Evolutionary conservation across 176 grass and related monocot genomes (phyloP).

Genomic region (Carex scoparia): DNA sequence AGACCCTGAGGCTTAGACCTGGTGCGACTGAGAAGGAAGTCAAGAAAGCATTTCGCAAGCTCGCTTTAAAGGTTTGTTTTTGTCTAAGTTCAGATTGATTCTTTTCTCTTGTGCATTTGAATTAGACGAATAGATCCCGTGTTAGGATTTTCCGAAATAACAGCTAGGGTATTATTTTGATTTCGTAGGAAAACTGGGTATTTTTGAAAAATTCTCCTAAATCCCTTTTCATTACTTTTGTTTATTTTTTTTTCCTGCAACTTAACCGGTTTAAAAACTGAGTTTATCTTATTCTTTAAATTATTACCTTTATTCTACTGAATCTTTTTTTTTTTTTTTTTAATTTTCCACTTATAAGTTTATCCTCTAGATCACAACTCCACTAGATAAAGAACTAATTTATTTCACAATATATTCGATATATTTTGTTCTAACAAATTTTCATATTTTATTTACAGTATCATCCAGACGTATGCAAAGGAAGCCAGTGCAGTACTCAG

Average conservation of each 20-base stretch:
- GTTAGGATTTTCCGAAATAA: not conserved
- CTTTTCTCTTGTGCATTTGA: not conserved
- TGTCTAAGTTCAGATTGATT: not conserved
- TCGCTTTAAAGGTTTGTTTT: constrained; percentile 37
- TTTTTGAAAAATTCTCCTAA: not conserved
- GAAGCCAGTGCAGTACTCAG: constrained; percentile 28
- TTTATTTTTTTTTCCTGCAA: not conserved
- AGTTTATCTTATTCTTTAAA: too few species aligned
- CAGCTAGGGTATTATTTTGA: not conserved
- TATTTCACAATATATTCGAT: not conserved
- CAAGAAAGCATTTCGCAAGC: constrained; percentile 37
- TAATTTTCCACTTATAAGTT: too few species aligned
- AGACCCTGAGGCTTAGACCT: constrained; percentile 28
- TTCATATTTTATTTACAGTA: constrained; percentile 20
- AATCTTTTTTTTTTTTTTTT: too few species aligned
- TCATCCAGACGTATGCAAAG: constrained; percentile 52
- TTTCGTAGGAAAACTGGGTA: not conserved
- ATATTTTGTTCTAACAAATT: not conserved
- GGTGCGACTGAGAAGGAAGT: constrained; percentile 42
- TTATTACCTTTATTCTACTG: too few species aligned
- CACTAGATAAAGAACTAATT: too few species aligned
- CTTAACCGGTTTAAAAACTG: not conserved
- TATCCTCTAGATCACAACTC: too few species aligned
- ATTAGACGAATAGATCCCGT: not conserved
- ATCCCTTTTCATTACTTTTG: not conserved